Conservation (phyloP, 148 eudicot species). For the Cornus controversa region DNA sequence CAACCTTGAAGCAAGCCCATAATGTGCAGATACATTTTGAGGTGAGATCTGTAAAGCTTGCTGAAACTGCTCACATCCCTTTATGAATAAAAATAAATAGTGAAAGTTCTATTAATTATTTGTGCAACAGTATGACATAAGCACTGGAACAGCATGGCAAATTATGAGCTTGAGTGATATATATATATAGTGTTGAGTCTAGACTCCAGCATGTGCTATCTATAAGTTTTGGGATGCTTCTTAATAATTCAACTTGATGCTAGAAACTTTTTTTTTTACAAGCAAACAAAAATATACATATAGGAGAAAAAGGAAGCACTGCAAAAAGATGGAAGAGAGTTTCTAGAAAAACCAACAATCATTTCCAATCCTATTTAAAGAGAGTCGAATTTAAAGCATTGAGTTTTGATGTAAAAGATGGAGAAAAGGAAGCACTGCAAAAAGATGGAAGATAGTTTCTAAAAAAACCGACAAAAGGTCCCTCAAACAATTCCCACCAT, state of each 20-base stretch:
- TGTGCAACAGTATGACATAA: background rate
- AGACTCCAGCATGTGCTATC: background rate
- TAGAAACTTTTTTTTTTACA: background rate
- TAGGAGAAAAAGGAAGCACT: background rate
- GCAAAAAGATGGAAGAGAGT: background rate
- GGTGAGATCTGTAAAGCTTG: slow-evolving; percentile 68
- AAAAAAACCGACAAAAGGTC: background rate
- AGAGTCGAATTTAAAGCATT: no score
- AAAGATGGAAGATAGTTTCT: no score
- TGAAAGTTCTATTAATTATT: background rate
- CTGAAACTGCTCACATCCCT: slow-evolving; percentile 89
- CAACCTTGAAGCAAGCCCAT: slow-evolving; percentile 91
- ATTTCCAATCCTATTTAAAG: no score
- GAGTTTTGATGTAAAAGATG: no score
- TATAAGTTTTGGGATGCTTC: background rate
- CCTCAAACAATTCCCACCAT: background rate
- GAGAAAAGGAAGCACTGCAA: no score
- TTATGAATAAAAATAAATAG: slow-evolving; percentile 17
- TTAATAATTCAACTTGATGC: background rate
- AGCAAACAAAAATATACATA: background rate
- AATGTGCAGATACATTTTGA: slow-evolving; percentile 60
- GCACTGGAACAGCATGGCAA: background rate
- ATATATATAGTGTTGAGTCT: background rate
- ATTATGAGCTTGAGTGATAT: background rate
- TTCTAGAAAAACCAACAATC: no score